These are phyloP conservation scores for Penicillium subrubescens DNA, from an alignment of 495 filamentous ascomycete species.

Conservation along the genomic window DNA sequence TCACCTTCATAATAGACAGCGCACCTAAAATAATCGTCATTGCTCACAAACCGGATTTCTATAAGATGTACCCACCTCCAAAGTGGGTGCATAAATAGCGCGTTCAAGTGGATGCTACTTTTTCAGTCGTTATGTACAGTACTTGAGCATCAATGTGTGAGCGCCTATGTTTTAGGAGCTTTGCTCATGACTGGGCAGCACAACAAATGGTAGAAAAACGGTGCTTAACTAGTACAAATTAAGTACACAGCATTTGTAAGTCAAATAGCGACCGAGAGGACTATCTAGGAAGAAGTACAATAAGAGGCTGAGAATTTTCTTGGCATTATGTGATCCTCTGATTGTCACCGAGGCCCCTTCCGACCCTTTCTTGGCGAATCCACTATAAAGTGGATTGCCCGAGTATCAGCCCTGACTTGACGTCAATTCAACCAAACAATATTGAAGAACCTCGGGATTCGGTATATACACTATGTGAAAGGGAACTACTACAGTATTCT, in stretches of 20 bases:
- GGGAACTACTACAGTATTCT: too few species aligned
- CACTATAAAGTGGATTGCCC: slow-evolving; percentile 2
- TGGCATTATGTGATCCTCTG: background rate
- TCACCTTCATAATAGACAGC: background rate
- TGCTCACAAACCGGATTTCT: background rate
- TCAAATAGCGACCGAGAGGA: background rate
- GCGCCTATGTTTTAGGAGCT: background rate
- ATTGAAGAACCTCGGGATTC: background rate
- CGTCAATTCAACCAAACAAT: background rate
- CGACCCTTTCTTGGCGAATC: slow-evolving; percentile 3
- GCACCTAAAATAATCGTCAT: slow-evolving; percentile 1
- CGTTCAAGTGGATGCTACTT: background rate
- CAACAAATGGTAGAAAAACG: too few species aligned
- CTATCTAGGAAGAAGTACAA: background rate
- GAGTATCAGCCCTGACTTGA: background rate
- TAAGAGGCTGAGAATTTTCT: background rate
- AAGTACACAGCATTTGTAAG: too few species aligned
- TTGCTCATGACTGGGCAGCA: background rate
- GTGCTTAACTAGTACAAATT: too few species aligned
- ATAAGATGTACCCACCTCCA: background rate
- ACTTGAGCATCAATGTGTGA: background rate
- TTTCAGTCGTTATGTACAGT: background rate
- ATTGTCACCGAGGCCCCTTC: background rate
- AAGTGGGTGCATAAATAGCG: background rate
- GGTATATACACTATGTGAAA: background rate